Evolutionary conservation across 2,329 filamentous ascomycete genomes (phyloP), one percentile per base, ranked within the genome.

Genomic region (Leptoxyphium fumago): DNA sequence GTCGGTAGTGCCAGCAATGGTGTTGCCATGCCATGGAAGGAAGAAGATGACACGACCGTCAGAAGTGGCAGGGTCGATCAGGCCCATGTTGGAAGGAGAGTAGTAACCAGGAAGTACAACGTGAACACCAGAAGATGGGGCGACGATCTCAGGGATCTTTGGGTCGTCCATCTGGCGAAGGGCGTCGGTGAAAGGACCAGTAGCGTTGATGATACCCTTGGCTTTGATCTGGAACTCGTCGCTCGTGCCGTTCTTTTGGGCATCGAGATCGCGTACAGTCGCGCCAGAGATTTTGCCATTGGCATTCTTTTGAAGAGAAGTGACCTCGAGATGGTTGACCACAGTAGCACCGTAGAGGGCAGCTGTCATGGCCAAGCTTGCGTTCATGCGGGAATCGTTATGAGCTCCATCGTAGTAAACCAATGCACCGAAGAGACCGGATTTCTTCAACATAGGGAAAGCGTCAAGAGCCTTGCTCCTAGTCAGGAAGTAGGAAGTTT

Each of bases 401-500:
- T 94, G 86, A 28, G 84, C 84, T 54, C 86, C 86, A 66, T 94
- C 85, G 61, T 93, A 93, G 70, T 94, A 94, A 18, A 93, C 85
- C 56, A 93, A 67, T 46, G 85, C 84, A 48, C 86, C 86, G 39
- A 87, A 75, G 11, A 93, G 69, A 51, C 82, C 78, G 38, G 83
- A 79, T 58, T 78, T 81, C 66, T 85, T 88, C 51, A 93, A 65
- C 85, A 93, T 91, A 7, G 86, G 86, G 59, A 93, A 93, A 2
- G 82, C 82, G 60, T 89, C 84, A 49, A 93, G 70, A 8, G 85
- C 84, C 65, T 89, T 89, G 61, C 82, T 88, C 63, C 80, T 81
- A 18, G 84, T 88, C 57, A 93, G 67, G 61, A 93, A 93, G 66
- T 93, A 93, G 5, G 84, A 89, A 55, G 77, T 86, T 63, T 93